Evolutionary conservation across 1,284 basidiomycete species (phyloP).

Genomic region (Austropuccinia psidii): DNA sequence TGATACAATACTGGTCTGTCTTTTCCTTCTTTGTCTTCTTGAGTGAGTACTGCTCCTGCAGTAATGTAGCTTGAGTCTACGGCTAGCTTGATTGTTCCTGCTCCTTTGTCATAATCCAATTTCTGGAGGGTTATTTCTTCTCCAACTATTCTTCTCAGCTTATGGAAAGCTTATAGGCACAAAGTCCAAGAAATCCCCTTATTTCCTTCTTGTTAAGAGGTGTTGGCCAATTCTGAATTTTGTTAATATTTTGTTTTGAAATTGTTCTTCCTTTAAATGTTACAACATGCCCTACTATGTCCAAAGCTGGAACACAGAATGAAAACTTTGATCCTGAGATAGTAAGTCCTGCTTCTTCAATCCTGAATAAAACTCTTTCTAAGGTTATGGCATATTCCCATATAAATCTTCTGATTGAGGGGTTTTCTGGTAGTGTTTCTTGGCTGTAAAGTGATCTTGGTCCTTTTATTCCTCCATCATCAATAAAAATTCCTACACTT

Average conservation of each 20-base stretch:
- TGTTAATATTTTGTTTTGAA: not conserved
- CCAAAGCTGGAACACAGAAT: not conserved
- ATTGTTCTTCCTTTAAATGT: not conserved
- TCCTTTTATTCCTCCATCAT: conserved; percentile 22
- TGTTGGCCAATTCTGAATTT: not conserved
- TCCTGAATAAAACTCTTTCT: conserved; percentile 10
- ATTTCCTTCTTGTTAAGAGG: not conserved
- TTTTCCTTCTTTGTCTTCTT: not conserved
- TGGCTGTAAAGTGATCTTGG: not conserved
- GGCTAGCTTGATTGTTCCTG: not conserved
- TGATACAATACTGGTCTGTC: not conserved
- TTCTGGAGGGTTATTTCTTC: not conserved
- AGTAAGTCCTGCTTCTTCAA: conserved; percentile 18
- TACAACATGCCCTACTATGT: conserved; percentile 30
- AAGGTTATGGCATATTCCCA: conserved; percentile 17
- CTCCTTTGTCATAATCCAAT: not conserved
- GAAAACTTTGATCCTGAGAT: not conserved
- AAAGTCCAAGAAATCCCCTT: not conserved
- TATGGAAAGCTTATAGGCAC: not conserved
- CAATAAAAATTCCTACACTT: conserved; percentile 4
- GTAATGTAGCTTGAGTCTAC: not conserved
- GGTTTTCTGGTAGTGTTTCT: not conserved
- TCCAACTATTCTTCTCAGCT: not conserved
- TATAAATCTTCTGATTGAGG: not conserved
- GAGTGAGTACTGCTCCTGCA: not conserved